Conservation (phyloP, 73 alveolate genomes). For the Breviolum minutum region DNA sequence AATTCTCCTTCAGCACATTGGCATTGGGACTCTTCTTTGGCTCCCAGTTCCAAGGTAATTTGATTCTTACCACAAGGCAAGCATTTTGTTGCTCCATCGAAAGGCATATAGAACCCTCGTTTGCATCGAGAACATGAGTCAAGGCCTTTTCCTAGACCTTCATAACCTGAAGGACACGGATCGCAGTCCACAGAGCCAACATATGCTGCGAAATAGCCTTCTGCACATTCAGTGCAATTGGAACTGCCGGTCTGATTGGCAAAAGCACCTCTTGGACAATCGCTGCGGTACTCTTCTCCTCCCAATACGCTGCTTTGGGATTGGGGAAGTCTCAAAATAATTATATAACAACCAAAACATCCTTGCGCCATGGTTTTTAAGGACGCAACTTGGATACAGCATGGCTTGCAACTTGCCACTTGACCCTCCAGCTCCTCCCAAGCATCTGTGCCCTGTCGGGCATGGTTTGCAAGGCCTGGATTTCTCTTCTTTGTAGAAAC, state of each 20-base stretch:
- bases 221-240: constrained; percentile 23
- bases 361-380: too few relatives aligned
- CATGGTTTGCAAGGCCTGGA: constrained; percentile 12
- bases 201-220: constrained; percentile 30
- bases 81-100: background rate
- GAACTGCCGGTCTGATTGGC: constrained; percentile 39
- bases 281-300: background rate
- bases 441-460: constrained; percentile 23
- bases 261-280: constrained; percentile 45
- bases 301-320: background rate
- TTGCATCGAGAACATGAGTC: background rate
- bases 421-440: constrained; percentile 8
- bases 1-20: background rate
- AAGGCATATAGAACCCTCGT: constrained; percentile 62
- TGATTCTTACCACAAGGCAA: constrained; percentile 42
- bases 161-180: background rate
- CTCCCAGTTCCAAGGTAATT: background rate
- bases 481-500: background rate
- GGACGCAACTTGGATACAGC: background rate
- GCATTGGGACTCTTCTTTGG: constrained; percentile 7
- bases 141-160: background rate
- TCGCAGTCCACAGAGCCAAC: constrained; percentile 34
- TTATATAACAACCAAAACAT: background rate
- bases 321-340: background rate
- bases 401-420: background rate